A percentile compares a stretch with the other conserved stretches of the same genome.
Evolutionary conservation across 768 basidiomycete species (phyloP).

Genomic region (Leccinum incarnatum): DNA sequence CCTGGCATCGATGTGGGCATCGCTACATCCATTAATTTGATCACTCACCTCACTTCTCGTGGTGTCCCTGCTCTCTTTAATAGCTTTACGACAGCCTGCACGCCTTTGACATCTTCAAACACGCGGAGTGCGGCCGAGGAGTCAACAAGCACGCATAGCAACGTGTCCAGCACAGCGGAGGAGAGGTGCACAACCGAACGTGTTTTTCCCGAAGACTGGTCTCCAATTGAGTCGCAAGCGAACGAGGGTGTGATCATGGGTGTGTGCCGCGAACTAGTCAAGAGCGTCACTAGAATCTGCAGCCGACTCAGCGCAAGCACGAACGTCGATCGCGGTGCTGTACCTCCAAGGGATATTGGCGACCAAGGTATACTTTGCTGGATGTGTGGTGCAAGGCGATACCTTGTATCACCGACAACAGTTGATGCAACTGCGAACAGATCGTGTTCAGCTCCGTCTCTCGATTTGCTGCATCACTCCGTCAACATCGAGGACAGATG

Average conservation of each 20-base stretch:
- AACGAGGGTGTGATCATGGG: conserved; percentile 28
- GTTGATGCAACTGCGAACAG: conserved; percentile 51
- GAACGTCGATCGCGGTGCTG: not conserved
- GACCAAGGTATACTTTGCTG: conserved; percentile 69
- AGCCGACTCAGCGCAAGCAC: conserved; percentile 6
- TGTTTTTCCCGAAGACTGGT: conserved; percentile 22
- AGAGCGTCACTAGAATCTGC: conserved; percentile 69
- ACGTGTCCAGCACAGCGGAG: conserved; percentile 74
- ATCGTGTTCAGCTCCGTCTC: conserved; percentile 48
- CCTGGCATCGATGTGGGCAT: conserved; percentile 38
- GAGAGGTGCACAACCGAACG: conserved; percentile 47
- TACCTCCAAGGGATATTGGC: conserved; percentile 68
- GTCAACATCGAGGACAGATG: conserved; percentile 3
- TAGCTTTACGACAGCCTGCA: conserved; percentile 81
- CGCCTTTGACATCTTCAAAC: conserved; percentile 76
- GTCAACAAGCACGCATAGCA: conserved; percentile 89
- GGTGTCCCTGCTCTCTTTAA: conserved; percentile 83
- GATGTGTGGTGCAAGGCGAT: conserved; percentile 62
- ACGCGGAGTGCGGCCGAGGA: conserved; percentile 67
- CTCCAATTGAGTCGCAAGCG: not conserved
- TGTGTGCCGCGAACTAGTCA: conserved; percentile 69
- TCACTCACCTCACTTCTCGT: conserved; percentile 80
- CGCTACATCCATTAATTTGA: conserved; percentile 38
- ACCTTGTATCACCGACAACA: conserved; percentile 75
- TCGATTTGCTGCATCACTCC: conserved; percentile 35